Percentiles rank a stretch among this genome's conserved stretches.
Evolutionary conservation across 1,284 basidiomycete species (phyloP).

Genomic region (Cutaneotrichosporon mucoides): DNA sequence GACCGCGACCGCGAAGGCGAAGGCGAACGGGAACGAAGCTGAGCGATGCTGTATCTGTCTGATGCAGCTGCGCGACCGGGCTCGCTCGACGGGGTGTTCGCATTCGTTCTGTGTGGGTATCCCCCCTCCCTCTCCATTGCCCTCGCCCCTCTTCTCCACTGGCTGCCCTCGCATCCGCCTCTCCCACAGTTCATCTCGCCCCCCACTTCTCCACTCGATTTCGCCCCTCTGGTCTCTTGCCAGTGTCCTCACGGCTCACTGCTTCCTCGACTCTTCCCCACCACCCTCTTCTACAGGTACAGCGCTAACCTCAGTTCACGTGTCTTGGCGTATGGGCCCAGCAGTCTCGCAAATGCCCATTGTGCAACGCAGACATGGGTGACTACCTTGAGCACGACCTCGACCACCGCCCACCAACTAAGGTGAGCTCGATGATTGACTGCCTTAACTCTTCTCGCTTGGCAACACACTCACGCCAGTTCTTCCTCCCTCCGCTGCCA

Average conservation of each 20-base stretch:
- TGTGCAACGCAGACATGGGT: slow-evolving; percentile 70
- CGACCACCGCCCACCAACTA: slow-evolving; percentile 36
- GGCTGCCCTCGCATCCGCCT: no score
- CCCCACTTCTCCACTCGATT: no score
- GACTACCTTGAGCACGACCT: slow-evolving; percentile 71
- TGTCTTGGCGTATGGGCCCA: slow-evolving; percentile 80
- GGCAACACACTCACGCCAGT: slow-evolving; percentile 45
- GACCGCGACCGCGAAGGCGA: no score
- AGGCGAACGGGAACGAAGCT: slow-evolving; percentile 7
- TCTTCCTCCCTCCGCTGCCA: slow-evolving; percentile 65
- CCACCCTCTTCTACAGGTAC: no score
- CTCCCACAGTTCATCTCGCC: no score
- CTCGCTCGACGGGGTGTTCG: slow-evolving; percentile 67
- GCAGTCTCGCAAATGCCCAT: slow-evolving; percentile 61
- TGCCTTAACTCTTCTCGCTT: no score
- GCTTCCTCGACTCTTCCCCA: no score
- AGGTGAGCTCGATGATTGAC: slow-evolving; percentile 26
- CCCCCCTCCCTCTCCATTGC: no score
- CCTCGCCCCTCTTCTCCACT: neutral
- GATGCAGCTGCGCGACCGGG: slow-evolving; percentile 65
- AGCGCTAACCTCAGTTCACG: slow-evolving; percentile 59
- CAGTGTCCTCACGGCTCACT: no score
- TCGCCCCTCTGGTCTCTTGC: no score
- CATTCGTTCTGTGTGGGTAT: slow-evolving; percentile 63
- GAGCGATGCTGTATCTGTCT: slow-evolving; percentile 63